These are phyloP conservation scores for Apocynum venetum DNA, from an alignment of 257 asterid genomes.

Conservation along the genomic window DNA sequence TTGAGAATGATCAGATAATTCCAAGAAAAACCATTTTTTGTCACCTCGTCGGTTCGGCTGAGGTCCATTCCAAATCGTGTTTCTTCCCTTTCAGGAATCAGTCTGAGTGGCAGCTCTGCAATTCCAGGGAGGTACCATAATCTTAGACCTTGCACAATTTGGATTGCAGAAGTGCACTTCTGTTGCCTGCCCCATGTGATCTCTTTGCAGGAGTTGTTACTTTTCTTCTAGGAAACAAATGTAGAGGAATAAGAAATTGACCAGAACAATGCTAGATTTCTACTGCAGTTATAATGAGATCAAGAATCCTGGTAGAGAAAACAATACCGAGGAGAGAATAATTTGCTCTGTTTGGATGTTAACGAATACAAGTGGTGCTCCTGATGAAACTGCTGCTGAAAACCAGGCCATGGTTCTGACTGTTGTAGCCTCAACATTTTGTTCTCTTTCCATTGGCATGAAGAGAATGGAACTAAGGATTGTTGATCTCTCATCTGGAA, in stretches of 20 bases:
- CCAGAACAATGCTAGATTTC: no score
- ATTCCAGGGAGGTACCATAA: conserved; percentile 53
- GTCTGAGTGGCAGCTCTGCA: conserved; percentile 31
- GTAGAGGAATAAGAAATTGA: no score
- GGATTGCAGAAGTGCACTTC: conserved; percentile 14
- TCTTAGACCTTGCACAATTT: conserved; percentile 34
- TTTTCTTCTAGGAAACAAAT: conserved; percentile 24
- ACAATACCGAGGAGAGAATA: conserved; percentile 26
- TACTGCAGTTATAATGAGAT: no score
- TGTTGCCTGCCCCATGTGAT: conserved; percentile 18
- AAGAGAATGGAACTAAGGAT: conserved; percentile 42
- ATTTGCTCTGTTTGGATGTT: conserved; percentile 51
- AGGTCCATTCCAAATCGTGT: conserved; percentile 44
- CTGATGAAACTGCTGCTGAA: conserved; percentile 51
- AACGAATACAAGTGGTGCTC: conserved; percentile 41
- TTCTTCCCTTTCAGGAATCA: conserved; percentile 40
- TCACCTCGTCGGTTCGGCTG: conserved; percentile 49
- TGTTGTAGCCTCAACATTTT: conserved; percentile 29
- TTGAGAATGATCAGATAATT: no score
- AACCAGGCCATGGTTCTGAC: conserved; percentile 60
- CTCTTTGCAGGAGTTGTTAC: conserved; percentile 24
- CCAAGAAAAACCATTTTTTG: background rate
- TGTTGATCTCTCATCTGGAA: conserved; percentile 42
- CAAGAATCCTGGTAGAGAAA: background rate
- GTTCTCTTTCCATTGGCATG: conserved; percentile 39